phyloP scores from a whole-genome alignment of 2,329 filamentous ascomycete genomes.

The Fusarium ambrosium region DNA sequence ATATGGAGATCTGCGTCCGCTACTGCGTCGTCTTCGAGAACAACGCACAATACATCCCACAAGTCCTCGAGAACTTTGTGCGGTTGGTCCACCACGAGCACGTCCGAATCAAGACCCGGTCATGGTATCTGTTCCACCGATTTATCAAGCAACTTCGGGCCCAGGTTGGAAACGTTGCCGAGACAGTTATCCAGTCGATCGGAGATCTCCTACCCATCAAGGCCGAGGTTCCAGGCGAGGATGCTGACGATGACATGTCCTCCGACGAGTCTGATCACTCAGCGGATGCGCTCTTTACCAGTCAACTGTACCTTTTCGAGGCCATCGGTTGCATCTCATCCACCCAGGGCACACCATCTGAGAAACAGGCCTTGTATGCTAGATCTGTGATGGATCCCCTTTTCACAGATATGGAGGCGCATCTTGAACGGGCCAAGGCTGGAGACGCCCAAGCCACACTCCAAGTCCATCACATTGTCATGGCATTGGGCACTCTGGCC shows the following conservation, averaged over 20 bases:
- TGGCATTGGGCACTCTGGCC: conserved; percentile 93
- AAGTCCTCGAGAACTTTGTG: conserved; percentile 92
- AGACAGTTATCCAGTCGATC: conserved; percentile 92
- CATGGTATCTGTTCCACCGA: conserved; percentile 97
- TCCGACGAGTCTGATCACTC: conserved; percentile 93
- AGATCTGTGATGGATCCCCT: conserved; percentile 91
- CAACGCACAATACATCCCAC: conserved; percentile 84
- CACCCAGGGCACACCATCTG: conserved; percentile 78
- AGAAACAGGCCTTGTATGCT: conserved; percentile 89
- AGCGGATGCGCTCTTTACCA: conserved; percentile 90
- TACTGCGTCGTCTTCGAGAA: conserved; percentile 94
- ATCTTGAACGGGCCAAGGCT: conserved; percentile 80
- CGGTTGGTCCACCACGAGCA: conserved; percentile 89
- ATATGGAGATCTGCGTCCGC: conserved; percentile 98
- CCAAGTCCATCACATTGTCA: conserved; percentile 96
- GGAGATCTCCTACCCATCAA: conserved; percentile 90
- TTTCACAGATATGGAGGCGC: conserved; percentile 88
- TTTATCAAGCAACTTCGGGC: conserved; percentile 89
- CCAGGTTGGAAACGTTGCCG: conserved; percentile 89
- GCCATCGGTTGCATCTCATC: conserved; percentile 94
- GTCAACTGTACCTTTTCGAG: conserved; percentile 94
- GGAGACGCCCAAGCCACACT: conserved; percentile 86
- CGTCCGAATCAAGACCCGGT: conserved; percentile 87
- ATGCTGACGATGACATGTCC: conserved; percentile 91
- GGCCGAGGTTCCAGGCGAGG: conserved; percentile 84